Evolutionary conservation across 1,284 basidiomycete genomes (phyloP).

Genomic region (Trichosporon sp.): DNA sequence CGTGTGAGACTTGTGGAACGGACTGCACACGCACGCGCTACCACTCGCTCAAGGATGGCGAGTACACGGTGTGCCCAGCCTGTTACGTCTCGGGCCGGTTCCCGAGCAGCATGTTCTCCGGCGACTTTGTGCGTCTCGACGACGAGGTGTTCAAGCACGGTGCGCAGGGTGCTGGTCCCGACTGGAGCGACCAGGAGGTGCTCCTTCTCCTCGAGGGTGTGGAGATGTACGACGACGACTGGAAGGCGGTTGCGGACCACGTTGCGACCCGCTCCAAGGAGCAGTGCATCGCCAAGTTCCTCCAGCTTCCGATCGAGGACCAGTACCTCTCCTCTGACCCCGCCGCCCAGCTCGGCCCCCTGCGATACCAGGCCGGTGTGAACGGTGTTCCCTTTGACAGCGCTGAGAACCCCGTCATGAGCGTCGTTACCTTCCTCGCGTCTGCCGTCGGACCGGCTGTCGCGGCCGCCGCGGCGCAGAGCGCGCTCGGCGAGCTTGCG

Average conservation of each 20-base stretch:
- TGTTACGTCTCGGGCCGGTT: slow-evolving; percentile 97
- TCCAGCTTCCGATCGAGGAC: slow-evolving; percentile 96
- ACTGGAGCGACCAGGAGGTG: slow-evolving; percentile 91
- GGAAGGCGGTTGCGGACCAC: slow-evolving; percentile 87
- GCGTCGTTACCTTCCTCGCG: slow-evolving; percentile 94
- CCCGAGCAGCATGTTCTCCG: slow-evolving; percentile 93
- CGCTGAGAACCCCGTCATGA: slow-evolving; percentile 97
- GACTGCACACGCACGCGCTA: slow-evolving; percentile 89
- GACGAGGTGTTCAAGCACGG: slow-evolving; percentile 61
- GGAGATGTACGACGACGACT: slow-evolving; percentile 98
- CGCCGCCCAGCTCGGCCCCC: slow-evolving; percentile 66
- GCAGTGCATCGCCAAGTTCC: slow-evolving; percentile 93
- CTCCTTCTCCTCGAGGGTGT: slow-evolving; percentile 87
- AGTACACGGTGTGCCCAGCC: slow-evolving; percentile 82
- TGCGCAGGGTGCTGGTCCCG: slow-evolving; percentile 61
- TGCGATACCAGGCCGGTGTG: slow-evolving; percentile 64
- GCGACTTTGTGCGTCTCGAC: slow-evolving; percentile 93
- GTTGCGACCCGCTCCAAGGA: slow-evolving; percentile 88
- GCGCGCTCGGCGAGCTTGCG: slow-evolving; percentile 68
- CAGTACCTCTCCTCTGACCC: slow-evolving; percentile 64
- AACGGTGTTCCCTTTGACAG: slow-evolving; percentile 83
- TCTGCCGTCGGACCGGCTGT: slow-evolving; percentile 88
- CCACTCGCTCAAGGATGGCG: slow-evolving; percentile 88
- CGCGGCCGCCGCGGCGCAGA: slow-evolving; percentile 90
- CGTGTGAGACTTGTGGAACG: slow-evolving; percentile 91